phyloP scores from a whole-genome alignment of 805 yeast genomes.

The Starmerella stellata region DNA sequence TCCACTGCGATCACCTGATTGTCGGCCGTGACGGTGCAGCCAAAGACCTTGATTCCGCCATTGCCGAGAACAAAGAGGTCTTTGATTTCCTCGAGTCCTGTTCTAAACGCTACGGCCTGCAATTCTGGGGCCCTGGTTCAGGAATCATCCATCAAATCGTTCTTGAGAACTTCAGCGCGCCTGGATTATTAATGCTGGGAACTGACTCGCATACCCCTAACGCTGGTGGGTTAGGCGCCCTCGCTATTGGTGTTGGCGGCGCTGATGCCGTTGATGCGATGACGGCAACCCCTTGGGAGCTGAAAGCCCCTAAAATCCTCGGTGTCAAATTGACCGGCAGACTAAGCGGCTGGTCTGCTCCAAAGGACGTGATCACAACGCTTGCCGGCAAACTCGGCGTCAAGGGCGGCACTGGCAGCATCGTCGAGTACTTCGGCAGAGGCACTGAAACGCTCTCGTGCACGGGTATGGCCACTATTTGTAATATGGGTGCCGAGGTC shows the following conservation, averaged over 20 bases:
- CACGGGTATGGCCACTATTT: conserved; percentile 98
- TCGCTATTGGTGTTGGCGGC: conserved; percentile 99
- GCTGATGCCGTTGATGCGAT: conserved; percentile 98
- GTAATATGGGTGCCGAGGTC: conserved; percentile 99
- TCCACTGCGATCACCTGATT: conserved; percentile 95
- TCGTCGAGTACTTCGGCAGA: conserved; percentile 91
- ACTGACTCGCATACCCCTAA: conserved; percentile 98
- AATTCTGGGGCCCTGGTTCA: conserved; percentile 98
- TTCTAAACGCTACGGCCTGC: conserved; percentile 87
- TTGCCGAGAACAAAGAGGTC: conserved; percentile 79
- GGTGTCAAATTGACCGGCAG: conserved; percentile 88
- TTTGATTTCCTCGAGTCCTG: conserved; percentile 86
- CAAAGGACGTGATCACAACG: conserved; percentile 87
- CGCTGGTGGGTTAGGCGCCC: conserved; percentile 97
- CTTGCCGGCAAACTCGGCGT: conserved; percentile 87
- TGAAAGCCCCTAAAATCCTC: conserved; percentile 86
- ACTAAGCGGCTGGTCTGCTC: conserved; percentile 87
- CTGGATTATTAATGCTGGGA: conserved; percentile 93
- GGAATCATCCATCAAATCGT: conserved; percentile 98
- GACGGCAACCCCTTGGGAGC: conserved; percentile 96
- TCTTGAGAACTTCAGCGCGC: conserved; percentile 87
- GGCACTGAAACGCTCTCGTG: conserved; percentile 80
- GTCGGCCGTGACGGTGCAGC: conserved; percentile 92
- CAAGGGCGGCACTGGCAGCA: conserved; percentile 94
- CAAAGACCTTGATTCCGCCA: conserved; percentile 60